Percentiles rank a stretch among this genome's conserved stretches.
Evolutionary conservation across 345 rosid genomes (phyloP).

Genomic region (Dipteronia dyeriana): DNA sequence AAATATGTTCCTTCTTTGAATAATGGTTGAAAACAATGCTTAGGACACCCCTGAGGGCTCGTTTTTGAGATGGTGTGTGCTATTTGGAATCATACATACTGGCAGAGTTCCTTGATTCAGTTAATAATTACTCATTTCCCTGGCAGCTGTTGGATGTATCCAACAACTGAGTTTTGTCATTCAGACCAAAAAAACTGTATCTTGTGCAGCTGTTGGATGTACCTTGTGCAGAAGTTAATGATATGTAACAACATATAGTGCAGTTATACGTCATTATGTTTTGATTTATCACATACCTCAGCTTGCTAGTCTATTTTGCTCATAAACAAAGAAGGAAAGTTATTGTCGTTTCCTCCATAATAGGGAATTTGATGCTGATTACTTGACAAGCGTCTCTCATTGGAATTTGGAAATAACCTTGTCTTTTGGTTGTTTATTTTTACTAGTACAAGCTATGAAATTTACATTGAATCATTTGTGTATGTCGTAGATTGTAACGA

Average conservation of each 20-base stretch:
- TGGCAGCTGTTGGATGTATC: neutral
- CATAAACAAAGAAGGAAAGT: neutral
- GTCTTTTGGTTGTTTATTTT: neutral
- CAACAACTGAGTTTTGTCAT: neutral
- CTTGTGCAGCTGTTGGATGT: neutral
- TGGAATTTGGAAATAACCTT: neutral
- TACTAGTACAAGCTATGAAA: neutral
- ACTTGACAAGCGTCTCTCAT: neutral
- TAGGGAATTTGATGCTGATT: neutral
- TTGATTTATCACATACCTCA: neutral
- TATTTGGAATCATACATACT: neutral
- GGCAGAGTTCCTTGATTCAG: neutral
- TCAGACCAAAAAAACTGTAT: too few species aligned
- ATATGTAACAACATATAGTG: neutral
- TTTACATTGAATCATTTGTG: slow-evolving; percentile 20
- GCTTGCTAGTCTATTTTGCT: neutral
- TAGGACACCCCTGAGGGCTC: neutral
- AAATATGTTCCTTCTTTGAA: neutral
- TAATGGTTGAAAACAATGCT: neutral
- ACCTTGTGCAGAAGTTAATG: neutral
- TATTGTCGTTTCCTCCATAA: neutral
- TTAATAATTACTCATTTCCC: neutral
- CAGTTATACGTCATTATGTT: neutral
- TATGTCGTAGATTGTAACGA: slow-evolving; percentile 81
- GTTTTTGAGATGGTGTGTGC: neutral